Evolutionary conservation across 2,329 filamentous ascomycete genomes (phyloP), one percentile per base, ranked within the genome.

Genomic region (Pleoardoris graminearum): DNA sequence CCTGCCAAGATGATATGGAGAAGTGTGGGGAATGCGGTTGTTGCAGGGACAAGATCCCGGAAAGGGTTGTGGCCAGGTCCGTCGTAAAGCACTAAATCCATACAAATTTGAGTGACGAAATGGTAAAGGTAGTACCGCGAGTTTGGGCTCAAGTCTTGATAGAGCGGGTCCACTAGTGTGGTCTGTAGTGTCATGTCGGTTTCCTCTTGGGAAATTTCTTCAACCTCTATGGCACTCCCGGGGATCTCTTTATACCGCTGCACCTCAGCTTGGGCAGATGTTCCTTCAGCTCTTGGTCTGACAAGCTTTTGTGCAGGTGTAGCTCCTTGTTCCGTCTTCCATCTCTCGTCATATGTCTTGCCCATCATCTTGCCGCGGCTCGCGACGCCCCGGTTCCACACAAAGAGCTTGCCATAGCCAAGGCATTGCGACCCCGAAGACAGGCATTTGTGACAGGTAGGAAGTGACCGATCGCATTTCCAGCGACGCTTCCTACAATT

Each of bases 401-500:
- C 77, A 59, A 85, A 81, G 41, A 85, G 70, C 63, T 80, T 80
- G 54, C 81, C 83, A 68, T 86, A 86, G 33, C 84, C 84, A 55
- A 84, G 79, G 73, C 84, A 87, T 60, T 82, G 76, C 66, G 82
- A 76, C 23, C 82, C 82, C 36, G 79, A 75, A 60, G 74, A 76
- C 48, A 75, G 70, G 68, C 84, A 86, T 73, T 86, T 86, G 62
- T 81, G 78, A 68, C 84, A 86, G 52, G 72, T 76, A 22, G 84
- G 84, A 44, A 80, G 72, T 29, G 83, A 85, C 54, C 80, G 78
- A 70, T 87, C 84, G 69, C 84, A 87, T 63, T 83, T 82, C 67
- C 83, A 78, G 59, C 84, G 80, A 64, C 79, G 79, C 51, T 79
- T 80, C 54, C 83, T 82, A 70, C 84, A 86, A 71, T 85, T 85